Conservation (phyloP, 148 eudicot genomes). For the Linanthus parryae region DNA sequence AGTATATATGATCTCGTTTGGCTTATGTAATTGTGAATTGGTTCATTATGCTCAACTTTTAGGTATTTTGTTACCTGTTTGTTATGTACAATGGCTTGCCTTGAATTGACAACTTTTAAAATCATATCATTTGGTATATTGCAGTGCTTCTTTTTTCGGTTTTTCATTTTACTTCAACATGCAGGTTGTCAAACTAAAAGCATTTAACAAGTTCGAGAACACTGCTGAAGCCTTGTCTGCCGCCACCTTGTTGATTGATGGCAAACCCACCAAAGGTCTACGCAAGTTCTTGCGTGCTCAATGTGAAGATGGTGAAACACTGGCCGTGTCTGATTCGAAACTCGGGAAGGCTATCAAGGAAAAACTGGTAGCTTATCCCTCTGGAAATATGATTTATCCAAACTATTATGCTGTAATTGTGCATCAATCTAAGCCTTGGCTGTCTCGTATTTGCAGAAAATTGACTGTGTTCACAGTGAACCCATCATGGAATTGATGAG, state of each 20-base stretch:
- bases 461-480: conserved; percentile 84
- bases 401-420: background rate
- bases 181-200: conserved; percentile 89
- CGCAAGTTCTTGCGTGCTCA: conserved; percentile 79
- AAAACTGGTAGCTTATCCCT: conserved; percentile 51
- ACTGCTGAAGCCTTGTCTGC: conserved; percentile 82
- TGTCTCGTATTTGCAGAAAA: conserved; percentile 47
- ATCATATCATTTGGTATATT: background rate
- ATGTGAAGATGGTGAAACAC: conserved; percentile 73
- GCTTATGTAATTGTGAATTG: too few relatives aligned
- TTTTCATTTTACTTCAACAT: conserved; percentile 1
- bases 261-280: conserved; percentile 88
- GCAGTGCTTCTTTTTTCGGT: conserved; percentile 1
- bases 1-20: background rate
- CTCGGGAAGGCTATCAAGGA: conserved; percentile 91
- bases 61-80: background rate
- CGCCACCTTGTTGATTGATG: conserved; percentile 62
- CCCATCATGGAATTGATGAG: conserved; percentile 90
- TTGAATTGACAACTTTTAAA: background rate
- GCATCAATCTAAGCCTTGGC: conserved; percentile 1
- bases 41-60: too few relatives aligned
- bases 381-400: background rate
- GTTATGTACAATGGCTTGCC: background rate
- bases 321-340: conserved; percentile 93
- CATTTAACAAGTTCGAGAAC: conserved; percentile 93